These are phyloP conservation scores for Boletus speciosus DNA, from an alignment of 768 basidiomycete genomes.

Conservation along the genomic window DNA sequence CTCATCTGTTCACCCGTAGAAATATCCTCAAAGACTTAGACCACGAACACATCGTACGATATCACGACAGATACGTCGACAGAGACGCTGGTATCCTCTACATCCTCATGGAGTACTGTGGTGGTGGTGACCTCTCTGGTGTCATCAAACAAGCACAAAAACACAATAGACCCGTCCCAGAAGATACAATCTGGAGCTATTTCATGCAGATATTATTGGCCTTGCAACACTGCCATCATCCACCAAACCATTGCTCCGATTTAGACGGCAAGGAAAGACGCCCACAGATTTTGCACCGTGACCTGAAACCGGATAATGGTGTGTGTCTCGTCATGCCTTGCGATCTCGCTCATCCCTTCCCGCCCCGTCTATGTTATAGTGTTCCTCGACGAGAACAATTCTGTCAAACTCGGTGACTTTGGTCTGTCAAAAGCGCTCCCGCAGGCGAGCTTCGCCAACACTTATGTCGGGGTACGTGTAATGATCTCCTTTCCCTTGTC, in stretches of 20 bases:
- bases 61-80: slow-evolving; percentile 91
- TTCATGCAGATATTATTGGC: slow-evolving; percentile 92
- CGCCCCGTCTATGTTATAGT: slow-evolving; percentile 44
- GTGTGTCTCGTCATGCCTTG: slow-evolving; percentile 19
- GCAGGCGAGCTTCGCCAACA: slow-evolving; percentile 86
- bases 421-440: slow-evolving; percentile 91
- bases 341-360: background rate
- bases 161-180: slow-evolving; percentile 70
- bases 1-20: slow-evolving; percentile 38
- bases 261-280: slow-evolving; percentile 50
- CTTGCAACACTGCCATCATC: slow-evolving; percentile 90
- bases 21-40: slow-evolving; percentile 95
- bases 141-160: slow-evolving; percentile 79
- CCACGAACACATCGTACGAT: slow-evolving; percentile 95
- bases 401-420: slow-evolving; percentile 96
- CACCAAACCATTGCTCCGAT: slow-evolving; percentile 38
- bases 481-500: background rate
- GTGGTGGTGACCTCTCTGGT: slow-evolving; percentile 88
- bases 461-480: slow-evolving; percentile 87
- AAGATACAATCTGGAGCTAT: slow-evolving; percentile 94
- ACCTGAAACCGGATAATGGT: slow-evolving; percentile 98
- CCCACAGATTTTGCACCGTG: slow-evolving; percentile 85
- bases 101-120: slow-evolving; percentile 99
- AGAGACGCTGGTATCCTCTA: slow-evolving; percentile 87
- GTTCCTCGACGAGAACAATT: slow-evolving; percentile 80